A percentile compares a stretch with the other conserved stretches of the same genome.
phyloP scores from a whole-genome alignment of 2,329 filamentous ascomycete species.

The Drechslerella coelobrocha region DNA sequence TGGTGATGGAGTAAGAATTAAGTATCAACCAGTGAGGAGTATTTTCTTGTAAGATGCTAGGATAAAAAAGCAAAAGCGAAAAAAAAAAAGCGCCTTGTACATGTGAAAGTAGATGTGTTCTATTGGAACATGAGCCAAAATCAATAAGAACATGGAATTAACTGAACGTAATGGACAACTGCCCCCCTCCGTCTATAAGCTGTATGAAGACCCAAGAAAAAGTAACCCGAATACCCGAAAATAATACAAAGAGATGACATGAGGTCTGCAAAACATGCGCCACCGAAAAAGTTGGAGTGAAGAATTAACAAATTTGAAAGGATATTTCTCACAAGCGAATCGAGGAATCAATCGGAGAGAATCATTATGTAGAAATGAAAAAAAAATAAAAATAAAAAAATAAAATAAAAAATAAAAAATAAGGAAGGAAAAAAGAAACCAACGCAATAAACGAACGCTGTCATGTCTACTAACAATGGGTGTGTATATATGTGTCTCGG shows the following conservation, averaged over 20 bases:
- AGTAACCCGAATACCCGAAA: slow-evolving; percentile 19
- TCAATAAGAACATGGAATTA: slow-evolving; percentile 5
- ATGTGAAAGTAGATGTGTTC: slow-evolving; percentile 40
- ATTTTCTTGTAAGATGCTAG: too few relatives aligned
- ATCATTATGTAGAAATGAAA: slow-evolving; percentile 8
- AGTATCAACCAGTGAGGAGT: too few relatives aligned
- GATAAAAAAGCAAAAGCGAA: slow-evolving; percentile 24
- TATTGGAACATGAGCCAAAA: slow-evolving; percentile 19
- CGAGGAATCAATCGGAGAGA: neutral
- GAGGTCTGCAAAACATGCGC: neutral
- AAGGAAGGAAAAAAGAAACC: neutral
- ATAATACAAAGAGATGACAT: neutral
- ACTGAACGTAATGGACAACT: slow-evolving; percentile 18
- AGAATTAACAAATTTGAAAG: neutral
- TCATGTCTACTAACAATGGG: slow-evolving; percentile 14
- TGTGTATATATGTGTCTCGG: too few relatives aligned
- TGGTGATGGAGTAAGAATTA: neutral
- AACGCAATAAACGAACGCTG: neutral
- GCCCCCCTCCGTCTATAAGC: slow-evolving; percentile 44
- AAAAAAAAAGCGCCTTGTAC: slow-evolving; percentile 40
- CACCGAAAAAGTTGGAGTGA: neutral
- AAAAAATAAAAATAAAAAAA: slow-evolving; percentile 6
- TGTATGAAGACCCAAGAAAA: slow-evolving; percentile 25
- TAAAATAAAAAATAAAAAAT: slow-evolving; percentile 8
- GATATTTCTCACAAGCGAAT: neutral